Base-by-base conservation (phyloP, 2,329 filamentous ascomycete species). In the Coniochaeta sp. region DNA sequence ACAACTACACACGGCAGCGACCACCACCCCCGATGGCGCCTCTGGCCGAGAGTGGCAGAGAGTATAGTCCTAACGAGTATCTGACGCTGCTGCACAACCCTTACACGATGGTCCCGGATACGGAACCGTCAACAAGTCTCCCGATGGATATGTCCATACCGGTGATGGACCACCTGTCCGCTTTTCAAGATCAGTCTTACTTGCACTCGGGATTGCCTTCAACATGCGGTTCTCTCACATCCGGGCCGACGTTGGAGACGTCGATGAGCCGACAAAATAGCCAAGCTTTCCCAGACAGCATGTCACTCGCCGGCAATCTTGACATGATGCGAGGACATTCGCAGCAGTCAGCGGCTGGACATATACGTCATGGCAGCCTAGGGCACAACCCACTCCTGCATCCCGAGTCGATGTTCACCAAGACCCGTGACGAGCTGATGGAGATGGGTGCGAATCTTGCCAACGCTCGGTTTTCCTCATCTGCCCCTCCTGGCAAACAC, bases 181-280 rank as follows among this genome's bases (percentile, higher is more conserved):
- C 67, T 5, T 56, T 63, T 11, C 60, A 61, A 5, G 59, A 63
- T 5, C 19, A 40, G 16, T 40, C 38, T 2, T 61, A 61, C 22
- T 17, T 60, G 47, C 26, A 65, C 33, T 67, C 69, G 40, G 67
- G 69, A 2, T 61, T 72, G 4, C 68, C 72, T 1, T 77, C 77
- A 1, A 67, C 68, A 3, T 78, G 74, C 58, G 77, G 77, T 1
- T 79, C 78, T 0, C 72, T 79, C 70, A 71, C 75, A 31, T 79
- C 77, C 3, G 75, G 71, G 0, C 71, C 73, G 14, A 72, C 71
- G 9, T 61, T 72, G 3, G 77, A 78, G 38, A 71, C 68, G 0
- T 60, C 76, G 31, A 71, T 79, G 66, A 77, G 76, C 11, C 73
- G 77, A 43, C 72, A 76, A 60, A 78, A 76, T 64, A 80, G 78